Base-by-base conservation (phyloP, 2,329 filamentous ascomycete species). In the Paecilomyces sp. region DNA sequence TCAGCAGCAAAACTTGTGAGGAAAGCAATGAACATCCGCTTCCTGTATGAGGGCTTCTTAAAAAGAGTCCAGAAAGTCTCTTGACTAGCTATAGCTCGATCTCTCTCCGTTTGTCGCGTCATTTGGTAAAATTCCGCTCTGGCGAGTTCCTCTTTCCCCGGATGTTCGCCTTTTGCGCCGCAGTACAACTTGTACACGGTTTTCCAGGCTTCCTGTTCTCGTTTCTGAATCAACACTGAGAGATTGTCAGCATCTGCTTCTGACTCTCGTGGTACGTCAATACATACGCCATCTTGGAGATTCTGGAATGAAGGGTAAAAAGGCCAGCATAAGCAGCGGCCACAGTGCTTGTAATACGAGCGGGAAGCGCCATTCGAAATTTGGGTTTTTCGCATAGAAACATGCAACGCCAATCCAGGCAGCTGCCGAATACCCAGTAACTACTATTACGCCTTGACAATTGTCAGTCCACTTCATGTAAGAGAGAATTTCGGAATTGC, bases 101-200 rank as follows among this genome's bases (percentile, higher is more conserved):
- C 68, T 1, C 63, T 33, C 22, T 63, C 64, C 15, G 62, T 60
- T 41, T 70, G 68, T 52, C 67, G 66, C n/a, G 62, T 59, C 62
- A 70, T 70, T 55, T 70, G 67, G 41, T 69, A 68, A 58, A 70
- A 70, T 52, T 69, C 68, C 28, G 60, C 60, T 53, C 63, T 33
- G 0, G 68, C 66, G 59, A 68, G 68, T 47, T 62, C 61, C 52
- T 67, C 58, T 30, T 68, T 22, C 22, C 22, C 65, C 4, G 58
- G 56, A 56, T 69, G 22, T 22, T 22, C 22, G 22, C 22, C 66
- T 13, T 60, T 62, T 15, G 63, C 59, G 50, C 62, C 62, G 13
- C 54, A 58, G 57, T 69, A 65, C 24, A 69, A 28, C 28, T 57
- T 58, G 57, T 61, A 58, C 3, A 67, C 57, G 28, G 67, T 64